Percentiles rank a stretch among this genome's conserved stretches.
Evolutionary conservation across 140 eudicot species (phyloP).

Genomic region (Senecio squalidus): DNA sequence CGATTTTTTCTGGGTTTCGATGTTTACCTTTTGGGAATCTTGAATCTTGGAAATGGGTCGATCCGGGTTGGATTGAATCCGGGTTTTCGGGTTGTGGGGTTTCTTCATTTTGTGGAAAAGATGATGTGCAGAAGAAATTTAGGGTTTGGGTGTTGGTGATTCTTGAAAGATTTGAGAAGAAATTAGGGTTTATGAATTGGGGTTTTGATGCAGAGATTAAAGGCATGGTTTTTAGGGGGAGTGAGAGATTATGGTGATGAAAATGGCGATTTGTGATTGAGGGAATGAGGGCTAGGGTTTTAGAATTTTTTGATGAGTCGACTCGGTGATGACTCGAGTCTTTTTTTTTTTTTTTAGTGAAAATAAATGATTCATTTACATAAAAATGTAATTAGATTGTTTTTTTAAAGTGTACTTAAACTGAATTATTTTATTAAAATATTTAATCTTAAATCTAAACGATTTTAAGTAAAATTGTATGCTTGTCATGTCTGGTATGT

Average conservation of each 20-base stretch:
- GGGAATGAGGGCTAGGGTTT: constrained; percentile 30
- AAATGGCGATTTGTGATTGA: background rate
- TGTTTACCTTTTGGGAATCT: constrained; percentile 46
- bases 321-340: too few relatives aligned
- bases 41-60: constrained; percentile 8
- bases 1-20: constrained; percentile 56
- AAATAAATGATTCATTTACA: too few relatives aligned
- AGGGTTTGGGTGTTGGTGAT: constrained; percentile 29
- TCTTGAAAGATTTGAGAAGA: constrained; percentile 36
- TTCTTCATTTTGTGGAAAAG: constrained; percentile 30
- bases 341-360: too few relatives aligned
- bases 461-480: too few relatives aligned
- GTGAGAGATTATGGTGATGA: background rate
- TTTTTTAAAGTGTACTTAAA: too few relatives aligned
- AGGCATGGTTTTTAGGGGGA: constrained; percentile 32
- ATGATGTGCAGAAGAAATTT: constrained; percentile 36
- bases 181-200: constrained; percentile 26
- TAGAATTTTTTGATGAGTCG: constrained; percentile 19
- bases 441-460: too few relatives aligned
- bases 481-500: too few relatives aligned
- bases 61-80: constrained; percentile 6
- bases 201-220: constrained; percentile 38
- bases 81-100: constrained; percentile 8
- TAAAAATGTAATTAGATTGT: too few relatives aligned
- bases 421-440: too few relatives aligned